These are phyloP conservation scores for Verticillium isaacii DNA, from an alignment of 2,329 filamentous ascomycete genomes.

Conservation along the genomic window DNA sequence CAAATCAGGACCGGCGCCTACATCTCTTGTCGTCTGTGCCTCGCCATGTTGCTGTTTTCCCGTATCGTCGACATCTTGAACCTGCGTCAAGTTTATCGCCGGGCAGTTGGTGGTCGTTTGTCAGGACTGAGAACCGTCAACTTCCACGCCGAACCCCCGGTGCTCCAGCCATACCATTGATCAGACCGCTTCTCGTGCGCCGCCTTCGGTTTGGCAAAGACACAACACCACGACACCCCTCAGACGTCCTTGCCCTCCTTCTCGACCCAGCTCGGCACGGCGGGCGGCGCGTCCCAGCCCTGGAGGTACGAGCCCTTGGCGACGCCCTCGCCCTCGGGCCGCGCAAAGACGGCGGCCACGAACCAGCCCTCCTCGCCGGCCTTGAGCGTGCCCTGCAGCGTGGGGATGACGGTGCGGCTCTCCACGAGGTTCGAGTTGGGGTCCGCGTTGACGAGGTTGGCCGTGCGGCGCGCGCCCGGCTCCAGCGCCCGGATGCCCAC, in stretches of 20 bases:
- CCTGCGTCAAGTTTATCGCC: too few relatives aligned
- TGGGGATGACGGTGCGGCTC: conserved; percentile 66
- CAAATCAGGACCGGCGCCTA: too few relatives aligned
- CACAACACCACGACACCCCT: neutral
- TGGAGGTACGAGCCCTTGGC: conserved; percentile 48
- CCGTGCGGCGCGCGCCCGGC: conserved; percentile 42
- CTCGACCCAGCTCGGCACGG: conserved; percentile 56
- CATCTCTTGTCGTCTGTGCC: too few relatives aligned
- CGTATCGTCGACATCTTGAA: too few relatives aligned
- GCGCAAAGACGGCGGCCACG: conserved; percentile 65
- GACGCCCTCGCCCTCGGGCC: conserved; percentile 52
- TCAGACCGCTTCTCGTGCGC: too few relatives aligned
- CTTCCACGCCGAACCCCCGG: too few relatives aligned
- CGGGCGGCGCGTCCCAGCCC: conserved; percentile 56
- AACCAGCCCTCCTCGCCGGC: conserved; percentile 60
- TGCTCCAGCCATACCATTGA: too few relatives aligned
- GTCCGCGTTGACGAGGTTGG: conserved; percentile 68
- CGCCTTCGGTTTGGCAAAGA: too few relatives aligned
- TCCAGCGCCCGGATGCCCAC: conserved; percentile 55
- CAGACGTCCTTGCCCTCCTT: conserved; percentile 36
- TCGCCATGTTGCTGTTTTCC: too few relatives aligned
- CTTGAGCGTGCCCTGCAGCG: conserved; percentile 57
- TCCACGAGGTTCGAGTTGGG: conserved; percentile 76
- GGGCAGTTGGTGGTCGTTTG: too few relatives aligned
- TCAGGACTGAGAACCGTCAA: too few relatives aligned